Evolutionary conservation across 441 rosid genomes (phyloP).

Genomic region (Pelargonium australe): DNA sequence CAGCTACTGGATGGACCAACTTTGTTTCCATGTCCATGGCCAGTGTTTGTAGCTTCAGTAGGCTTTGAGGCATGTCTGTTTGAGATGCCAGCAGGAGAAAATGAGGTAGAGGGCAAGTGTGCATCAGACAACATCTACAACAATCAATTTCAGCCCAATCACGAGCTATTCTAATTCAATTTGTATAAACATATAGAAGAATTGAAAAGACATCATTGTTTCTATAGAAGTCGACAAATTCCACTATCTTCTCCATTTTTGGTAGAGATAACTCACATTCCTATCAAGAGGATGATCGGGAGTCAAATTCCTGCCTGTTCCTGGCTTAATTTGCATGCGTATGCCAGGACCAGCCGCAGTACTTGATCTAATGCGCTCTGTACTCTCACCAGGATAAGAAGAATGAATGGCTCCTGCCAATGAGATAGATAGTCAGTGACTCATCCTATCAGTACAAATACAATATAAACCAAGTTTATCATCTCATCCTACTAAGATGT

Average conservation of each 20-base stretch:
- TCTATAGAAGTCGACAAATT: neutral
- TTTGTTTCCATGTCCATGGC: constrained; percentile 39
- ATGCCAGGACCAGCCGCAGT: constrained; percentile 46
- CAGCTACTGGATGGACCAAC: constrained; percentile 56
- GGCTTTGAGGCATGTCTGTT: constrained; percentile 47
- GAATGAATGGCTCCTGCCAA: constrained; percentile 53
- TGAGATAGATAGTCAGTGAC: constrained; percentile 9
- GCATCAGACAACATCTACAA: constrained; percentile 39
- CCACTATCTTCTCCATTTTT: neutral
- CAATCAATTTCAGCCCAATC: constrained; percentile 15
- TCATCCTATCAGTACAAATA: constrained; percentile 9
- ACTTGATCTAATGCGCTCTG: constrained; percentile 41
- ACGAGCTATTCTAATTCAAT: neutral
- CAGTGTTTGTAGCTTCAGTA: constrained; percentile 39
- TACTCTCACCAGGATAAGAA: constrained; percentile 41
- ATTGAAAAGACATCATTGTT: neutral
- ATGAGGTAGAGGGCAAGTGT: constrained; percentile 54
- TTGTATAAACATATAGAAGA: neutral
- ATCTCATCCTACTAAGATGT: neutral
- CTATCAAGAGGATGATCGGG: constrained; percentile 49
- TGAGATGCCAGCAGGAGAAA: constrained; percentile 53
- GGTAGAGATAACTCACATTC: constrained; percentile 42
- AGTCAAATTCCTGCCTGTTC: constrained; percentile 46
- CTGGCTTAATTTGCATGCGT: constrained; percentile 56
- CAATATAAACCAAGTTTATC: neutral